Evolutionary conservation across 352 stramenopile genomes (phyloP).

Genomic region (Globisporangium cylindrosporum): DNA sequence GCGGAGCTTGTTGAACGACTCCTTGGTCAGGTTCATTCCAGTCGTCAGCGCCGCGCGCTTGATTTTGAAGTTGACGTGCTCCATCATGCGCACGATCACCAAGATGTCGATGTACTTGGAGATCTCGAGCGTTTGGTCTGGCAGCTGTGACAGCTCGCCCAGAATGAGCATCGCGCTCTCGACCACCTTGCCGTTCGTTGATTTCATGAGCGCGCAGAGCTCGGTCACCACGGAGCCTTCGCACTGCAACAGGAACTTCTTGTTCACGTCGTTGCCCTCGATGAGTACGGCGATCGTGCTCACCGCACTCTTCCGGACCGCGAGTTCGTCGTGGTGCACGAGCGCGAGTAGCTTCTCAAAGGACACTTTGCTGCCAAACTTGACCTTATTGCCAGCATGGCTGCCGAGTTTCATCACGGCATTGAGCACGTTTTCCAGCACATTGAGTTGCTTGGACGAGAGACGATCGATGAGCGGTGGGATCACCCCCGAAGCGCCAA

Average conservation of each 20-base stretch:
- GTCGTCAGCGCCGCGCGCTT: conserved; percentile 50
- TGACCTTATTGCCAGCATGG: conserved; percentile 77
- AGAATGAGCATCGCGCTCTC: conserved; percentile 72
- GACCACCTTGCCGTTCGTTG: conserved; percentile 61
- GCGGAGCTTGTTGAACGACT: conserved; percentile 78
- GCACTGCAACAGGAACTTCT: conserved; percentile 61
- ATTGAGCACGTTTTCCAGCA: conserved; percentile 68
- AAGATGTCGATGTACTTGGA: conserved; percentile 68
- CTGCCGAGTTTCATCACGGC: conserved; percentile 66
- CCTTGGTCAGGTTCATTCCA: conserved; percentile 59
- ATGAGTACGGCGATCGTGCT: conserved; percentile 59
- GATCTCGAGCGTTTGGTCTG: conserved; percentile 63
- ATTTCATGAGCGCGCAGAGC: conserved; percentile 59
- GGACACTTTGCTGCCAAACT: conserved; percentile 65
- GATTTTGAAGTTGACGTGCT: conserved; percentile 61
- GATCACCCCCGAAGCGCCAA: conserved; percentile 45
- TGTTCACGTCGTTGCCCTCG: conserved; percentile 70
- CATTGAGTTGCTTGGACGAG: conserved; percentile 60
- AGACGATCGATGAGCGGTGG: conserved; percentile 54
- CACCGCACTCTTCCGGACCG: conserved; percentile 62
- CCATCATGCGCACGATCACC: conserved; percentile 55
- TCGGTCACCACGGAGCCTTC: conserved; percentile 48
- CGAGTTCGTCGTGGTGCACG: conserved; percentile 58
- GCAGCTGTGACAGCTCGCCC: conserved; percentile 56
- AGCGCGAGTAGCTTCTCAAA: conserved; percentile 67